Base-by-base conservation (phyloP, 805 yeast species). In the Nakazawaea pomicola region DNA sequence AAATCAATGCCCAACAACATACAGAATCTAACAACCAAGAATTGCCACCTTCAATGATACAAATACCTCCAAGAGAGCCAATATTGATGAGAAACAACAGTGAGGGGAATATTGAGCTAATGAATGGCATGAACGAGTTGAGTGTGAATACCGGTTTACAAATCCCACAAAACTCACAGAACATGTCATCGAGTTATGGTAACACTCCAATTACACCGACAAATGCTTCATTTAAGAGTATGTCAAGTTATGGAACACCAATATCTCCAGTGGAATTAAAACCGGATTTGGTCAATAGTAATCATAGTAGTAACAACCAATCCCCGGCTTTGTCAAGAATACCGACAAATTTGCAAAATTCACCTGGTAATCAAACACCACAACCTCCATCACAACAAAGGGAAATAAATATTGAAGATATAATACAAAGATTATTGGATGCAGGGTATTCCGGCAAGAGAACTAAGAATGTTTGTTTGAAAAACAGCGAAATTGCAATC, bases 361-460 rank as follows among this genome's bases (percentile, higher is more conserved):
- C 14, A 19, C 36, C 10, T 7, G 14, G 12, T 3, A 9, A 6
- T 4, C 14, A 25, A n/a, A 14, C 27, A 4, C 17, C 38, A 35
- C 10, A 14, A 20, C 21, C 34, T 18, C 20, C 2, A 33, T 20
- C 36, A 8, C 25, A 17, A 38, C 33, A 59, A 66, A 29, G 72
- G 4, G 50, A 53, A 28, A 32, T 58, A 19, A 55, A 90, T 57
- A 73, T 93, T 34, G 99, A 93, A 62, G 95, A 87, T 55, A 69
- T 87, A 36, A 93, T 93, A 46, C 97, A 90, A 65, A 70, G 95
- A 51, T 70, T 93, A 48, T 70, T 93, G 48, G 98, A 93, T 64
- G 96, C 96, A 1, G 99, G 98, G 8, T 93, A 93, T 62, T 77
- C 90, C 10, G 98, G 97, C 6, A 93, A 91, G 60, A 74, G 95